Evolutionary conservation across 176 grass and related monocot species (phyloP), one percentile per base, ranked within the genome.

Genomic region (Saccharum spontaneum): DNA sequence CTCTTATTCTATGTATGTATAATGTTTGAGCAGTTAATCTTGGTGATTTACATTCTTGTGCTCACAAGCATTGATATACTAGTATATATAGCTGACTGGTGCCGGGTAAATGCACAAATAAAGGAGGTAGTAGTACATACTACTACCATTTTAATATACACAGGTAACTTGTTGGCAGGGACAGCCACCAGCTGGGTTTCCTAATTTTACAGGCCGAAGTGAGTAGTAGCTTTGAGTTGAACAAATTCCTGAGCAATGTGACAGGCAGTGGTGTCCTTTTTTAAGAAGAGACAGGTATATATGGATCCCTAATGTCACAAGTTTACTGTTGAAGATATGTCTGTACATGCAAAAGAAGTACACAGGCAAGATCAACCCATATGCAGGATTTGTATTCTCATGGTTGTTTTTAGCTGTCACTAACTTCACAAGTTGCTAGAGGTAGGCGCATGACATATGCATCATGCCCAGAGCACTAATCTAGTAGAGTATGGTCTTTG

Each of bases 291-390:
- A 60, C 79, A 82, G 52, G 63, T 36, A 76, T 37, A 49, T 38
- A 48, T 69, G 22, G 28, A 61, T 82, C 38, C 10, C 8, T 69
- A 82, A 77, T 87, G 65, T 63, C 79, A 78, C 86, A 88, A 62
- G 79, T 82, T 76, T 82, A 82, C 72, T 88, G 64, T 77, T 88
- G 20, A 70, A 60, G 15, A 71, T 38, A 77, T 82, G 86, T 77
- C 64, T 70, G 48, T 70, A 15, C 18, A 70, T 70, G 39, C 38
- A 46, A 76, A 69, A 76, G 24, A 69, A 70, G 50, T 30, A n/a
- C n/a, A 28, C 63, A 82, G 6, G 28, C 49, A 44, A 70, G 36
- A 75, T 36, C 71, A 82, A 37, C 60, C 45, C 45, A 66, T 67
- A 73, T 26, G n/a, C 43, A 69, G 68, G 71, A 67, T 75, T 69